Conservation (phyloP, 1,284 basidiomycete genomes). For the Ustilago hordei region DNA sequence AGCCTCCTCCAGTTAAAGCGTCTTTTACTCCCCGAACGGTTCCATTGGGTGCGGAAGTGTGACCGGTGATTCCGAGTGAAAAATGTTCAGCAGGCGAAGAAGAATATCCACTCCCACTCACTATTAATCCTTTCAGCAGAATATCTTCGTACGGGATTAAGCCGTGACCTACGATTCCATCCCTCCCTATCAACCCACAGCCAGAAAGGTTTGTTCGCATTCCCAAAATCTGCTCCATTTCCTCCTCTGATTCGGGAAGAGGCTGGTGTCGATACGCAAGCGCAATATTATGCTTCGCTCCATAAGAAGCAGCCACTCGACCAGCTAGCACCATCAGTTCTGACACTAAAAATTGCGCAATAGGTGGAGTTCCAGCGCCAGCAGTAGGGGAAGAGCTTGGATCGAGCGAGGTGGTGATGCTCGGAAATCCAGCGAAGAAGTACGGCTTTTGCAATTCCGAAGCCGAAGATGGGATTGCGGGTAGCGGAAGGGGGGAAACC, state of each 20-base stretch:
- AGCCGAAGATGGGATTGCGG: slow-evolving; percentile 10
- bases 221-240: slow-evolving; percentile 64
- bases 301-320: slow-evolving; percentile 81
- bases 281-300: slow-evolving; percentile 76
- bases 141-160: slow-evolving; percentile 34
- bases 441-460: slow-evolving; percentile 23
- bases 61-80: slow-evolving; percentile 78
- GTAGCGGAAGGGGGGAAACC: slow-evolving; percentile 40
- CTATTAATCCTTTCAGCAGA: slow-evolving; percentile 13
- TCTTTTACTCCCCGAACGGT: slow-evolving; percentile 2
- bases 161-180: slow-evolving; percentile 30
- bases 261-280: slow-evolving; percentile 76
- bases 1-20: slow-evolving; percentile 69
- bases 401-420: slow-evolving; percentile 23
- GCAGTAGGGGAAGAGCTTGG: background rate
- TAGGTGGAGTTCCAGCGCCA: background rate
- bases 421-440: slow-evolving; percentile 54
- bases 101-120: slow-evolving; percentile 31
- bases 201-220: slow-evolving; percentile 54
- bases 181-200: slow-evolving; percentile 20
- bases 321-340: slow-evolving; percentile 89
- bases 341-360: slow-evolving; percentile 74
- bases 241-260: slow-evolving; percentile 64
- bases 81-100: slow-evolving; percentile 76
- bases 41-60: background rate